Conservation (phyloP, 768 basidiomycete genomes). For the Harrya chromipes region DNA sequence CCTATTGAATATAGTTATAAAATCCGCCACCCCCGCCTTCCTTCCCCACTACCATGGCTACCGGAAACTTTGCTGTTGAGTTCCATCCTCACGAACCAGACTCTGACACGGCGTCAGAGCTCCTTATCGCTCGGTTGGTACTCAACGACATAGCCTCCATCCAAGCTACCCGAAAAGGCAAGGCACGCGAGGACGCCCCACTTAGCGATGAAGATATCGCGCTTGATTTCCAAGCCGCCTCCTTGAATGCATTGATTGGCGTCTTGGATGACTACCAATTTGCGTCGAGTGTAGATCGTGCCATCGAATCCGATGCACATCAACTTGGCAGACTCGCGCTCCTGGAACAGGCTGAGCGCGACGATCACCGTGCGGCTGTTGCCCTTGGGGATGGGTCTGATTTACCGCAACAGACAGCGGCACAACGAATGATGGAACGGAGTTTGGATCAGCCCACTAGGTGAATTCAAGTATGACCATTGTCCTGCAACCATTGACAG, state of each 20-base stretch:
- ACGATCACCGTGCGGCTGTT: conserved; percentile 43
- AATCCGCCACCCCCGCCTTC: too few relatives aligned
- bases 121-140: conserved; percentile 40
- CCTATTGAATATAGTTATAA: too few relatives aligned
- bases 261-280: conserved; percentile 37
- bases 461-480: not conserved
- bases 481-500: not conserved
- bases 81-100: not conserved
- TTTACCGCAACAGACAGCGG: conserved; percentile 6
- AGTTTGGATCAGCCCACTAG: not conserved
- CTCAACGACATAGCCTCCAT: conserved; percentile 42
- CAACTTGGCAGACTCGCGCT: conserved; percentile 31
- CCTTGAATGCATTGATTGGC: conserved; percentile 28
- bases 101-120: conserved; percentile 35
- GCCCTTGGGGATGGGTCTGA: conserved; percentile 32
- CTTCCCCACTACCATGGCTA: conserved; percentile 5
- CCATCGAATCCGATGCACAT: conserved; percentile 35
- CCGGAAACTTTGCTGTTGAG: conserved; percentile 14
- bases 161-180: conserved; percentile 37
- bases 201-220: conserved; percentile 47
- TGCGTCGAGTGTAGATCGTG: conserved; percentile 32
- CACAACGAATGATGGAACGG: conserved; percentile 14
- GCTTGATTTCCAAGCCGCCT: conserved; percentile 39
- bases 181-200: conserved; percentile 28
- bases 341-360: conserved; percentile 37